Conservation (phyloP, 805 yeast genomes). For the Candida namnaoensis region DNA sequence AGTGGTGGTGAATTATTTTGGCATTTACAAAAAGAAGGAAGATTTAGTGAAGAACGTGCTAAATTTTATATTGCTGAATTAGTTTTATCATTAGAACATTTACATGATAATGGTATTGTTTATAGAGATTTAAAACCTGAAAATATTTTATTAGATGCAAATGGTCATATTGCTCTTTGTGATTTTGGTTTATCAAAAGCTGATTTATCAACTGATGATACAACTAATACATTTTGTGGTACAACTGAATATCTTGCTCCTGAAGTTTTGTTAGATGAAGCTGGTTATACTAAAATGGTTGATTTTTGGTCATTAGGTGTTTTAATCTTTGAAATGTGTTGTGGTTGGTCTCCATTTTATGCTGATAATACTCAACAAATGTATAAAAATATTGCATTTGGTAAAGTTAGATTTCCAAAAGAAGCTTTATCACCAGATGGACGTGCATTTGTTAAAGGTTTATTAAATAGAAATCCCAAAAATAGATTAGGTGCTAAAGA, state of each 20-base stretch:
- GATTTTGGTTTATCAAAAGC: constrained; percentile 97
- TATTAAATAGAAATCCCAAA: constrained; percentile 89
- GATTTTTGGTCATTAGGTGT: constrained; percentile 99
- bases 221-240: constrained; percentile 96
- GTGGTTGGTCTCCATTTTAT: constrained; percentile 99
- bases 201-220: constrained; percentile 69
- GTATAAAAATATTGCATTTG: constrained; percentile 98
- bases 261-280: constrained; percentile 88
- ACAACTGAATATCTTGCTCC: constrained; percentile 98
- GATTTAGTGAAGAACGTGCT: constrained; percentile 89
- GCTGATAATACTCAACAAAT: constrained; percentile 98
- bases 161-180: constrained; percentile 95
- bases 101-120: constrained; percentile 92
- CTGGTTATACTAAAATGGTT: constrained; percentile 97
- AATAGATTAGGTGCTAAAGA: constrained; percentile 88
- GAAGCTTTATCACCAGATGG: constrained; percentile 92
- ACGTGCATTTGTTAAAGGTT: constrained; percentile 89
- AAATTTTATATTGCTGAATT: constrained; percentile 96
- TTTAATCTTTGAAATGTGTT: constrained; percentile 95
- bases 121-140: constrained; percentile 97
- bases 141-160: constrained; percentile 89
- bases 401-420: constrained; percentile 94
- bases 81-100: constrained; percentile 85
- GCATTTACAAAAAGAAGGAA: constrained; percentile 95
- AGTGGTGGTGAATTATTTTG: constrained; percentile 96